phyloP scores from a whole-genome alignment of 78 protist species.

The Emiliania huxleyi region DNA sequence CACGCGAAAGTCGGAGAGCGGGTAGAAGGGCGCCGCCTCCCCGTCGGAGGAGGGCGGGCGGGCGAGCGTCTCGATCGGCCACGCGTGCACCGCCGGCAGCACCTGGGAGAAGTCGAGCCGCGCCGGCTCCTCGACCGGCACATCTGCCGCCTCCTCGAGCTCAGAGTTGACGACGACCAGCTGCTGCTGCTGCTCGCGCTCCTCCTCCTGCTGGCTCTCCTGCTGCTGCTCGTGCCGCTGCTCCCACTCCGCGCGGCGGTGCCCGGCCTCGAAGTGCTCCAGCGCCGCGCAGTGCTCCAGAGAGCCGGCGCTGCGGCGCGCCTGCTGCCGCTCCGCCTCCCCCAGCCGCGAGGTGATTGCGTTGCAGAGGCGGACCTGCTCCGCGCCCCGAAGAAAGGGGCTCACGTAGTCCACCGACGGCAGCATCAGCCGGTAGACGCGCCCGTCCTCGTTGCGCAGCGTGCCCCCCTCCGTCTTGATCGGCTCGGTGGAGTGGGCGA shows the following conservation, averaged over 20 bases:
- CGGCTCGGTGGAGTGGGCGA: neutral
- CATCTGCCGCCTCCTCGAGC: neutral
- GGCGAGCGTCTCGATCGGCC: neutral
- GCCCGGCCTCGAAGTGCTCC: slow-evolving; percentile 6
- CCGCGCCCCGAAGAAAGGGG: neutral
- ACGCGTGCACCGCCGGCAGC: neutral
- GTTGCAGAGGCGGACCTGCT: neutral
- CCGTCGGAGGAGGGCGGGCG: neutral
- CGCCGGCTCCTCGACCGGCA: neutral
- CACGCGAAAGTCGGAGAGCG: neutral
- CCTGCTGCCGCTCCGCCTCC: neutral
- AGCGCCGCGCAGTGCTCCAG: neutral
- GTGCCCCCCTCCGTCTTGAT: neutral
- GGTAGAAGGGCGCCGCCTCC: neutral
- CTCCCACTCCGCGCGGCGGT: slow-evolving; percentile 17
- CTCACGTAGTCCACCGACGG: neutral
- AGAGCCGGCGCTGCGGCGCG: too few species aligned
- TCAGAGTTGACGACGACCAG: neutral
- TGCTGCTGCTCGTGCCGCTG: slow-evolving; percentile 49
- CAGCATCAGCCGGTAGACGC: neutral
- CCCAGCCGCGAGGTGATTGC: neutral
- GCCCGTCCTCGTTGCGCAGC: neutral
- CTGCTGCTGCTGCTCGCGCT: slow-evolving; percentile 44
- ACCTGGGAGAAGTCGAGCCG: neutral
- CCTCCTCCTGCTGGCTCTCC: slow-evolving; percentile 47